phyloP scores from a whole-genome alignment of 2,329 filamentous ascomycete genomes.

The Geoglossum cookeanum region DNA sequence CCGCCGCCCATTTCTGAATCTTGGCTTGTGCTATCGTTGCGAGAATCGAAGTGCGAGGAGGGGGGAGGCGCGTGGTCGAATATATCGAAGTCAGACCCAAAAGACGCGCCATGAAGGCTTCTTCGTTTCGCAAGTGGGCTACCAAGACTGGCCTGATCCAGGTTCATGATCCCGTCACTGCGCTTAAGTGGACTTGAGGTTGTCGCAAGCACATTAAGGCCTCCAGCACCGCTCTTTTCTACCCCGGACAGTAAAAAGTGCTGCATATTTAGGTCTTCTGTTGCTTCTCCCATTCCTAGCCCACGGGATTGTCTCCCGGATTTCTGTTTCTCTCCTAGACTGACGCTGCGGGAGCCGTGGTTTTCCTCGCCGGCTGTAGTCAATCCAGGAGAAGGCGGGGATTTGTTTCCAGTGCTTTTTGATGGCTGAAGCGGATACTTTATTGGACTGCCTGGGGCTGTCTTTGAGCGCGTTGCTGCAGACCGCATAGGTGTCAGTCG shows the following conservation, averaged over 20 bases:
- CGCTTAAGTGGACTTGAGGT: constrained; percentile 77
- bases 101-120: constrained; percentile 59
- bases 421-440: constrained; percentile 57
- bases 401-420: constrained; percentile 50
- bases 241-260: constrained; percentile 20
- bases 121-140: constrained; percentile 83
- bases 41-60: constrained; percentile 29
- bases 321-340: constrained; percentile 8
- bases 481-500: constrained; percentile 17
- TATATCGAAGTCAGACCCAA: constrained; percentile 48
- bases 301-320: constrained; percentile 10
- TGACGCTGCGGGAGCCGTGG: constrained; percentile 10
- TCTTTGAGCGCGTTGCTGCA: constrained; percentile 35
- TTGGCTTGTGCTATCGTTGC: constrained; percentile 16
- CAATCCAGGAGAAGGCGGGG: constrained; percentile 30
- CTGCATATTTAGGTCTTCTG: constrained; percentile 4
- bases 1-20: constrained; percentile 35
- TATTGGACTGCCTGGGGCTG: constrained; percentile 62
- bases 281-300: constrained; percentile 11
- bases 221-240: constrained; percentile 29
- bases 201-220: constrained; percentile 30
- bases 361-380: constrained; percentile 28
- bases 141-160: constrained; percentile 58
- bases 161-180: constrained; percentile 73
- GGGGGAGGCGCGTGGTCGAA: constrained; percentile 43